phyloP scores from a whole-genome alignment of 2,329 filamentous ascomycete species.

The Sporothrix pallida region DNA sequence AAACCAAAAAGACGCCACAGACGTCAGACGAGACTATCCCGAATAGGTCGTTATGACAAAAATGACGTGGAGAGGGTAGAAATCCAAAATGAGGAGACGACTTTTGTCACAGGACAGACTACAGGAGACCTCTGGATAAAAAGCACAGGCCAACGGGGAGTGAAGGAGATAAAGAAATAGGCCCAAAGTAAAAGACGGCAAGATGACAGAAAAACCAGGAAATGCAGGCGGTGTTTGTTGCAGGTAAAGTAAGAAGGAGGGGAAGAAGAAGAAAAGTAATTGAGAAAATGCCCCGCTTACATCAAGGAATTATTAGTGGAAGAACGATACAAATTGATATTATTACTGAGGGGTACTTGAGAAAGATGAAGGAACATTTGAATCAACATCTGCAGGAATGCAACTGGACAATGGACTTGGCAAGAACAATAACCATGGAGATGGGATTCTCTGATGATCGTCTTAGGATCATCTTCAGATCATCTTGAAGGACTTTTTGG shows the following conservation, averaged over 20 bases:
- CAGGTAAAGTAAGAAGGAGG: slow-evolving; percentile 2
- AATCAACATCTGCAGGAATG: no score
- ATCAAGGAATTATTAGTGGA: neutral
- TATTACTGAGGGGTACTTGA: neutral
- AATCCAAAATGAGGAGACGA: neutral
- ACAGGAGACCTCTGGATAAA: neutral
- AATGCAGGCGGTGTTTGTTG: neutral
- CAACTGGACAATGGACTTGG: no score
- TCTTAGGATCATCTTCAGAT: no score
- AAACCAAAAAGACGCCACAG: neutral
- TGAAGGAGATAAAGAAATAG: neutral
- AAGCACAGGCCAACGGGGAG: neutral
- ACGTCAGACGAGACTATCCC: slow-evolving; percentile 27
- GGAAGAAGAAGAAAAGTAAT: neutral
- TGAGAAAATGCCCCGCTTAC: slow-evolving; percentile 2
- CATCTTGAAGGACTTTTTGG: no score
- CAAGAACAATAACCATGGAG: no score
- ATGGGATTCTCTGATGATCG: no score
- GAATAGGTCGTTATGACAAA: slow-evolving; percentile 33
- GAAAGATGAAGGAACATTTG: neutral
- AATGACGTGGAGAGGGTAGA: slow-evolving; percentile 32
- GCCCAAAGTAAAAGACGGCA: neutral
- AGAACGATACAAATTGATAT: neutral
- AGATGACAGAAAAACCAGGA: neutral
- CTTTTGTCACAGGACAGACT: neutral